Evolutionary conservation across 2,329 filamentous ascomycete species (phyloP), one percentile per base, ranked within the genome.

Genomic region (Mariannaea elegans): DNA sequence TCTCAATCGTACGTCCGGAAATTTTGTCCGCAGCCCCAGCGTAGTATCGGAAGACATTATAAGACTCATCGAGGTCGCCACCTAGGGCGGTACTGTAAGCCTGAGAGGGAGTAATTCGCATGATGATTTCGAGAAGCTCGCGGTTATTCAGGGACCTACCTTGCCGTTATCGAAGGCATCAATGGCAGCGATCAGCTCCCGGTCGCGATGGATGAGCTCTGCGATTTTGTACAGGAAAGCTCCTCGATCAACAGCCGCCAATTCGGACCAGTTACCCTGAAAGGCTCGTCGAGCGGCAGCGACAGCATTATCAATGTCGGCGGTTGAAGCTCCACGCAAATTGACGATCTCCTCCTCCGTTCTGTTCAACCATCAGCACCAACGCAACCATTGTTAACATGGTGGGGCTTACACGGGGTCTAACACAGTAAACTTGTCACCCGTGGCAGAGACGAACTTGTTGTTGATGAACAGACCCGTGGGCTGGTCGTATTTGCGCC

Each of bases 21-120:
- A 90, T 85, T 76, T 91, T 91, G 75, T 91, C 89, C 18, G 88
- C 87, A 71, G 84, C 90, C 27, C 89, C 89, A 31, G 85, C 88
- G 69, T 91, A 91, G 72, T 91, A 91, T 66, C 84, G 86, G 54
- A 84, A 78, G 19, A 87, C 66, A n/a, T 67, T 68, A 42, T 63
- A 65, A 5, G 69, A 65, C 48, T 68, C 66, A 5, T 75, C 78
- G 7, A 91, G 71, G 71, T 91, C 89, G 39, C 87, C 87, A 38
- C 80, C 81, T 9, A 87, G 71, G 0, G 88, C 82, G 13, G 60
- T 62, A 5, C 58, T 64, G 34, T 61, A 71, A 6, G 69, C 55
- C 66, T 71, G 12, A 7, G 27, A 18, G 7, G 10, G 13, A 8
- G 12, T 31, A 31, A 12, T 31, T 31, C 7, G 12, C 12, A 31